These are phyloP conservation scores for Biscogniauxia marginata DNA, from an alignment of 2,329 filamentous ascomycete genomes.

Conservation along the genomic window DNA sequence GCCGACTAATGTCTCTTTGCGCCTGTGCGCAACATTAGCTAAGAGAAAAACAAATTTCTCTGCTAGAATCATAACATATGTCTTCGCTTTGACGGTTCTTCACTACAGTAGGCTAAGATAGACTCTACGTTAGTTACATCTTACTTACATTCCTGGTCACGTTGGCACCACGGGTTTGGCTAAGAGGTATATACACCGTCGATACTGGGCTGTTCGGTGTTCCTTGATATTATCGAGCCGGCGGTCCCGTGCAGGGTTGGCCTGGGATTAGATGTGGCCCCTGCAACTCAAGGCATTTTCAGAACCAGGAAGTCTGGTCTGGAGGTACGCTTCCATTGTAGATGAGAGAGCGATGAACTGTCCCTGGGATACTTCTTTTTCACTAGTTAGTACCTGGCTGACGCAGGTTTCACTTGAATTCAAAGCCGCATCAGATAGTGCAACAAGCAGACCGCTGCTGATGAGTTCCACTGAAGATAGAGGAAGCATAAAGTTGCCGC, in stretches of 20 bases:
- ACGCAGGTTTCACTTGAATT: conserved; percentile 9
- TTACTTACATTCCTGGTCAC: not conserved
- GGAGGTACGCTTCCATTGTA: no score
- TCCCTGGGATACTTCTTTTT: not conserved
- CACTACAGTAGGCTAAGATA: not conserved
- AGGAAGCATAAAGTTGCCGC: not conserved
- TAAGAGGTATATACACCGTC: not conserved
- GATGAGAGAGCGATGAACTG: not conserved
- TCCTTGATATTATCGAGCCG: not conserved
- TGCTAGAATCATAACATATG: not conserved
- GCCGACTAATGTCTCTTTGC: not conserved
- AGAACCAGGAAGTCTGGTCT: not conserved
- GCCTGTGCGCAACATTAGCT: not conserved
- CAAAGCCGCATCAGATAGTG: conserved; percentile 8
- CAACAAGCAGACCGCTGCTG: not conserved
- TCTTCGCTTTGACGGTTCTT: not conserved
- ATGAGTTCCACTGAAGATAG: not conserved
- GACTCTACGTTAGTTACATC: not conserved
- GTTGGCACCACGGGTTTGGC: not conserved
- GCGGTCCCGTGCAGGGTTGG: not conserved
- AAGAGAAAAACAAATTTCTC: conserved; percentile 7
- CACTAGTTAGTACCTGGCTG: conserved; percentile 4
- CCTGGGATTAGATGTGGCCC: not conserved
- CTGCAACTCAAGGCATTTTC: not conserved
- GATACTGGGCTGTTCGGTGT: not conserved